Evolutionary conservation across 73 alveolate species (phyloP).

Genomic region (Tetrahymena thermophila): DNA sequence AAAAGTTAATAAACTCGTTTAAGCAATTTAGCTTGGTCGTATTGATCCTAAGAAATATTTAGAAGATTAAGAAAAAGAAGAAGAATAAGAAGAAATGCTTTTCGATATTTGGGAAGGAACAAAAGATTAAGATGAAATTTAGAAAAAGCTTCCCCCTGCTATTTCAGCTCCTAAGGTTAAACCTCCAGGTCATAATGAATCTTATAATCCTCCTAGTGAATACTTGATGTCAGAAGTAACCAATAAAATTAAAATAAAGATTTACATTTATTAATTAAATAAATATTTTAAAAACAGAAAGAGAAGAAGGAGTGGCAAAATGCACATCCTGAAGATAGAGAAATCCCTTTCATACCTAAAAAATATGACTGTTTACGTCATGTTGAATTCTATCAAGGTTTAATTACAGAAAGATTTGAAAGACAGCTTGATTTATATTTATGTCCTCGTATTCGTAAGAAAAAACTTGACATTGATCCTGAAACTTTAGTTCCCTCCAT

Average conservation of each 20-base stretch:
- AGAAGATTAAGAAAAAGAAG: conserved; percentile 35
- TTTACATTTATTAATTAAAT: neutral
- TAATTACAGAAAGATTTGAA: conserved; percentile 88
- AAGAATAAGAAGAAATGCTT: conserved; percentile 58
- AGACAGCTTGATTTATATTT: conserved; percentile 92
- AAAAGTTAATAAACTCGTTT: conserved; percentile 74
- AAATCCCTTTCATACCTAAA: conserved; percentile 59
- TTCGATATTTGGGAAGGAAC: conserved; percentile 74
- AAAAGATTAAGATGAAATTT: conserved; percentile 52
- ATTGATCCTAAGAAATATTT: conserved; percentile 42
- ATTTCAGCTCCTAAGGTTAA: conserved; percentile 88
- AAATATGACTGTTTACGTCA: conserved; percentile 78
- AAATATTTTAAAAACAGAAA: neutral
- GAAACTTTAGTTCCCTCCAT: conserved; percentile 88
- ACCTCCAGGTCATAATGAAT: conserved; percentile 87
- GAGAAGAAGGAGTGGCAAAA: conserved; percentile 69
- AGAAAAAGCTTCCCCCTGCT: conserved; percentile 60
- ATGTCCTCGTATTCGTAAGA: conserved; percentile 89
- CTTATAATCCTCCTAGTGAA: conserved; percentile 92
- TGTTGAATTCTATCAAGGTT: conserved; percentile 85
- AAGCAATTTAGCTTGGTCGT: conserved; percentile 90
- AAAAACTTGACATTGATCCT: conserved; percentile 86
- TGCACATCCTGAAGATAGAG: conserved; percentile 71
- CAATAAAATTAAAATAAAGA: neutral
- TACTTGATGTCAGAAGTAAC: conserved; percentile 58